Evolutionary conservation across 2,329 filamentous ascomycete species (phyloP).

Genomic region (Cyanodermella asteris): DNA sequence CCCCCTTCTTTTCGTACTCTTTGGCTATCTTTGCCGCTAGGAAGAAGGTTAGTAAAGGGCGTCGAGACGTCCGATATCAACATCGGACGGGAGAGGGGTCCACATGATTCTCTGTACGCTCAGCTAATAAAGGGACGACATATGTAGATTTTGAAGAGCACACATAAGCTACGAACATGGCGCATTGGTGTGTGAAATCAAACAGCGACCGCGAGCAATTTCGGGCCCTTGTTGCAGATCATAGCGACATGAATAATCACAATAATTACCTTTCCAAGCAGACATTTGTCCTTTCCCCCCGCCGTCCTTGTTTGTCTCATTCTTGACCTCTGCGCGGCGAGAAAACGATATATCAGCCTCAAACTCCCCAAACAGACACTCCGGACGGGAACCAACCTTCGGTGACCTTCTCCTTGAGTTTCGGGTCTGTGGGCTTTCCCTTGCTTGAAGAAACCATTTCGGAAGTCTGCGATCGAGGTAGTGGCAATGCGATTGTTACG

Average conservation of each 20-base stretch:
- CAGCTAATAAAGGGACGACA: background rate
- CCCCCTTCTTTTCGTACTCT: slow-evolving; percentile 19
- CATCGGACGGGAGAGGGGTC: too few species aligned
- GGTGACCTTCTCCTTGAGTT: slow-evolving; percentile 23
- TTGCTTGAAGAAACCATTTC: slow-evolving; percentile 22
- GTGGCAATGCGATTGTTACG: background rate
- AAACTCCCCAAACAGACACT: background rate
- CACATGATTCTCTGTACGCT: too few species aligned
- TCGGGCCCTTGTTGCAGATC: too few species aligned
- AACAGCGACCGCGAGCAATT: too few species aligned
- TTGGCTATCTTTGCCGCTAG: slow-evolving; percentile 20
- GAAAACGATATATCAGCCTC: slow-evolving; percentile 3
- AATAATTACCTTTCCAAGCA: slow-evolving; percentile 28
- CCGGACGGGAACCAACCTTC: slow-evolving; percentile 12
- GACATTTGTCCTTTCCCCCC: slow-evolving; percentile 24
- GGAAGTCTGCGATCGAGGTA: slow-evolving; percentile 1
- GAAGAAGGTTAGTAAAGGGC: too few species aligned
- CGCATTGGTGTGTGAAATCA: too few species aligned
- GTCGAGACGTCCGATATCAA: too few species aligned
- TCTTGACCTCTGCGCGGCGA: slow-evolving; percentile 20
- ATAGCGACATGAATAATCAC: too few species aligned
- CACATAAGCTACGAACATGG: too few species aligned
- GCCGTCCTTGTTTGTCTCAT: slow-evolving; percentile 23
- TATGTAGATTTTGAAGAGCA: too few species aligned
- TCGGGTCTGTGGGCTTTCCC: slow-evolving; percentile 23